phyloP scores from a whole-genome alignment of 805 yeast genomes.

The Vanderwaltozyma polyspora region DNA sequence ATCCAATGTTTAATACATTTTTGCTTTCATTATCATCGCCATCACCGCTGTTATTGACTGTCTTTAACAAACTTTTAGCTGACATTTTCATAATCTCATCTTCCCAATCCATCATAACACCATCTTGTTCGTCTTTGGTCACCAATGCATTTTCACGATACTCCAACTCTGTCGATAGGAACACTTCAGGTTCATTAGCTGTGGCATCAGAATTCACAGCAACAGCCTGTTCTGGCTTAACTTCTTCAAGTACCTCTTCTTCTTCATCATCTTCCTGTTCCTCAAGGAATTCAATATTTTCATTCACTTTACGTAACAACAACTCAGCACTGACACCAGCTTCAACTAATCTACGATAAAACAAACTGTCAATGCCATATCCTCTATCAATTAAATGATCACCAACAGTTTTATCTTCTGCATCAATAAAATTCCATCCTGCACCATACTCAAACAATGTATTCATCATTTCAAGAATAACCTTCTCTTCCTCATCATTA shows the following conservation, averaged over 20 bases:
- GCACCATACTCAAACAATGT: conserved; percentile 75
- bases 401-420: conserved; percentile 70
- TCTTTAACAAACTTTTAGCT: conserved; percentile 56
- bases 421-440: conserved; percentile 78
- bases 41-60: conserved; percentile 6
- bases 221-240: background rate
- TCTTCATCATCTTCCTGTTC: conserved; percentile 29
- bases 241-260: conserved; percentile 4
- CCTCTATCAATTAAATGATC: conserved; percentile 56
- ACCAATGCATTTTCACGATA: conserved; percentile 57
- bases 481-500: conserved; percentile 31
- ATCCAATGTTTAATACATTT: conserved; percentile 73
- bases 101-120: conserved; percentile 99
- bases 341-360: conserved; percentile 45
- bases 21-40: conserved; percentile 6
- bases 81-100: conserved; percentile 69
- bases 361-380: conserved; percentile 26
- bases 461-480: conserved; percentile 46
- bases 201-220: conserved; percentile 30
- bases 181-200: conserved; percentile 54
- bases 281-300: conserved; percentile 49
- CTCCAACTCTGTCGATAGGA: conserved; percentile 52
- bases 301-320: conserved; percentile 54
- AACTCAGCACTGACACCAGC: conserved; percentile 91
- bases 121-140: conserved; percentile 66